These are phyloP conservation scores for Salix purpurea DNA, from an alignment of 345 rosid species.

Conservation along the genomic window DNA sequence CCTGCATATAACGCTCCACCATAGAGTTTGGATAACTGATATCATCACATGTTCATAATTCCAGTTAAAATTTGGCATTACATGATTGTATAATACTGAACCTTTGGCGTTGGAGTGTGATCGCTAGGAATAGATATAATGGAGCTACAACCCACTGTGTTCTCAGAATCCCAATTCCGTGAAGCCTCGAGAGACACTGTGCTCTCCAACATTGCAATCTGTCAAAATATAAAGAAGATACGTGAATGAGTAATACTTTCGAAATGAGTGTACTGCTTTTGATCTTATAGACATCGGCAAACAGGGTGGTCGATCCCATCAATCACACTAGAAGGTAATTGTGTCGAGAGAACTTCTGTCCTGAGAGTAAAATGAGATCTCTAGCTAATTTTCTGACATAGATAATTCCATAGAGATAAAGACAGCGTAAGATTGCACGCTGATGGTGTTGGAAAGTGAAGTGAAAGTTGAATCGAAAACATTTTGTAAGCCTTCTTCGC, in stretches of 20 bases:
- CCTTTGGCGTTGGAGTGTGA: constrained; percentile 35
- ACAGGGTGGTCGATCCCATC: background rate
- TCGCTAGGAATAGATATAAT: constrained; percentile 24
- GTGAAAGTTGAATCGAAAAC: too few species aligned
- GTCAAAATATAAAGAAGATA: background rate
- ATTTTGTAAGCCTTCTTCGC: background rate
- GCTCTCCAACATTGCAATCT: background rate
- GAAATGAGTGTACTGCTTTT: background rate
- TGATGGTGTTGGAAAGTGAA: background rate
- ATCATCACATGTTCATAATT: background rate
- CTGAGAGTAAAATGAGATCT: background rate
- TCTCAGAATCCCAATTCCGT: constrained; percentile 22
- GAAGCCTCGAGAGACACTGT: constrained; percentile 14
- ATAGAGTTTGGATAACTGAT: background rate
- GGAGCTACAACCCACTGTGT: constrained; percentile 20
- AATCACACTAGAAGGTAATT: background rate
- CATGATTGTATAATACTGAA: constrained; percentile 12
- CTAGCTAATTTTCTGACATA: background rate
- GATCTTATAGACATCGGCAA: background rate
- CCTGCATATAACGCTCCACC: background rate
- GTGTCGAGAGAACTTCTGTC: background rate
- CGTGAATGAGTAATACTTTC: background rate
- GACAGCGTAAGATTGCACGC: background rate
- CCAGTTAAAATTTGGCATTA: background rate
- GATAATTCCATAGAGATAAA: background rate